Percentiles rank a stretch among this genome's conserved stretches.
phyloP scores from a whole-genome alignment of 2,329 filamentous ascomycete genomes.

The Pseudodiploospora longispora region DNA sequence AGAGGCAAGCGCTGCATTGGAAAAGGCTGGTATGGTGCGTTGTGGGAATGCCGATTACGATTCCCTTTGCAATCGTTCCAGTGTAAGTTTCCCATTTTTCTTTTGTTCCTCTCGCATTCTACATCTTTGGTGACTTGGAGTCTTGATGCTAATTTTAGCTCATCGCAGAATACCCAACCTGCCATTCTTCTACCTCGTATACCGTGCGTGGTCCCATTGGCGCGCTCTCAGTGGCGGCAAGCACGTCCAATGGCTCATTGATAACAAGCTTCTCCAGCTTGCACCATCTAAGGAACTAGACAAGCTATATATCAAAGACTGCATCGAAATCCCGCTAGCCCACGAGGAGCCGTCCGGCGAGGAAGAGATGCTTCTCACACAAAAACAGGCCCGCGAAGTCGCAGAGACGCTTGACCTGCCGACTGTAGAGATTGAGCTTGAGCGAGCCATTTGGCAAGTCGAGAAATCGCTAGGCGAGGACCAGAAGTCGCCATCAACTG shows the following conservation, averaged over 20 bases:
- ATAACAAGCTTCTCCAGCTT: conserved; percentile 61
- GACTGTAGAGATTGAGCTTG: conserved; percentile 63
- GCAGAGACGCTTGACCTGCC: conserved; percentile 58
- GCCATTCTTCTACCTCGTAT: conserved; percentile 92
- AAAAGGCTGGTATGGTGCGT: conserved; percentile 74
- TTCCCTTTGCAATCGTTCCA: conserved; percentile 76
- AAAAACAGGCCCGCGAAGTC: conserved; percentile 47
- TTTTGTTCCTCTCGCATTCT: not conserved
- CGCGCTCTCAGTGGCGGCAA: conserved; percentile 76
- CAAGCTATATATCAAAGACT: conserved; percentile 56
- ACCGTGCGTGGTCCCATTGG: conserved; percentile 88
- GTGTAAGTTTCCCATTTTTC: conserved; percentile 53
- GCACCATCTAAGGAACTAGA: conserved; percentile 64
- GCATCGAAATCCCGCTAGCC: conserved; percentile 10
- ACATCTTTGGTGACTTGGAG: not conserved
- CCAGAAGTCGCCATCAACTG: conserved; percentile 12
- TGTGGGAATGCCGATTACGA: conserved; percentile 71
- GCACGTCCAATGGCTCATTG: conserved; percentile 73
- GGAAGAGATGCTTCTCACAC: conserved; percentile 36
- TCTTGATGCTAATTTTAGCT: not conserved
- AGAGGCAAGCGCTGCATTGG: conserved; percentile 71
- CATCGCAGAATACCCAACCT: conserved; percentile 71
- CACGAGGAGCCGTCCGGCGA: conserved; percentile 14
- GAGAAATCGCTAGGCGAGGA: conserved; percentile 40
- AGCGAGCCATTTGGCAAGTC: conserved; percentile 70